These are phyloP conservation scores for Flagelloscypha sp. DNA, from an alignment of 768 basidiomycete species.

Conservation along the genomic window DNA sequence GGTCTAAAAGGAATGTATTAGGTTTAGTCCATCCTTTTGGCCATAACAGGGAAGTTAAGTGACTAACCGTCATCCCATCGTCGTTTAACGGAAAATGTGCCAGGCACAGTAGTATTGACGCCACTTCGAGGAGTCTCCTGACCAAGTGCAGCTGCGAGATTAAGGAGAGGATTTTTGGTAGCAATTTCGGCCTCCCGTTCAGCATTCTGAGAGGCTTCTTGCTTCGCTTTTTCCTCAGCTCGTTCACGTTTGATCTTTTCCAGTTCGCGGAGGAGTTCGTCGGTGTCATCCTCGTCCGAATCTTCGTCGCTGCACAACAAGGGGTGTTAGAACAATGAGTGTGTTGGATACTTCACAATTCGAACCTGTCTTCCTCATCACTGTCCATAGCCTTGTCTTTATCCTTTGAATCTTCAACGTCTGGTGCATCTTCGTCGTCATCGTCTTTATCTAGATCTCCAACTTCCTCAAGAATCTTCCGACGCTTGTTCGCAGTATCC, in stretches of 20 bases:
- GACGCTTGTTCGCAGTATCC: constrained; percentile 64
- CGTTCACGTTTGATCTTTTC: constrained; percentile 97
- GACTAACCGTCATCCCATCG: constrained; percentile 89
- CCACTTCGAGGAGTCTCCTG: constrained; percentile 57
- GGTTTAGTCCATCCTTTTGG: too few relatives aligned
- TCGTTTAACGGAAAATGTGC: constrained; percentile 85
- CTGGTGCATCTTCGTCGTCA: constrained; percentile 59
- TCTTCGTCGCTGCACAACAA: constrained; percentile 36
- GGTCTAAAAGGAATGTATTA: constrained; percentile 47
- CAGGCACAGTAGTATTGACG: constrained; percentile 63
- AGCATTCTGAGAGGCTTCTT: constrained; percentile 68
- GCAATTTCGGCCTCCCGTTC: constrained; percentile 79
- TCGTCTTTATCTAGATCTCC: constrained; percentile 88
- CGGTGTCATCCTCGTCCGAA: constrained; percentile 82
- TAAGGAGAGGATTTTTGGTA: constrained; percentile 78
- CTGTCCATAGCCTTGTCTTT: constrained; percentile 28
- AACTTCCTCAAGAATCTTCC: constrained; percentile 83
- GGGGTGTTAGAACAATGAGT: neutral
- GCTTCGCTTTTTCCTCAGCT: constrained; percentile 82
- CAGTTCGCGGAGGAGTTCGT: constrained; percentile 90
- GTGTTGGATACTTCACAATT: constrained; percentile 1
- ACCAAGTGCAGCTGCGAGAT: constrained; percentile 85
- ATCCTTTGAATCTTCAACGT: constrained; percentile 21
- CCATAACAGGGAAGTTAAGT: constrained; percentile 5
- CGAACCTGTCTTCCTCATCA: constrained; percentile 45